Conservation (phyloP, 305 asterid species). For the Rubia balearica region DNA sequence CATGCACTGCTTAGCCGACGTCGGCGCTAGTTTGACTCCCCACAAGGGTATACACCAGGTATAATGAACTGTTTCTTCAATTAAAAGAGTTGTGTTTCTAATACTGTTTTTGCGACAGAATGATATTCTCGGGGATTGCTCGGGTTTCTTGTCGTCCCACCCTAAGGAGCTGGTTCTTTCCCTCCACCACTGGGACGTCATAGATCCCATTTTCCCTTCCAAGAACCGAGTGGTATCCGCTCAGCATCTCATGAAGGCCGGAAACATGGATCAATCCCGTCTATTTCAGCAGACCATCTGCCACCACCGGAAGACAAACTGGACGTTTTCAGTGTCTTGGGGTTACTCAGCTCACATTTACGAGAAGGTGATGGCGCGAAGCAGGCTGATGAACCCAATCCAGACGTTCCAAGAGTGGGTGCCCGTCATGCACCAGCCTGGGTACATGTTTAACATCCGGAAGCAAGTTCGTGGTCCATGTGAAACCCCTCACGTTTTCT, state of each 20-base stretch:
- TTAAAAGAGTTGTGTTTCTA: not conserved
- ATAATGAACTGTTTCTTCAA: too few species aligned
- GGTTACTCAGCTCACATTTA: not conserved
- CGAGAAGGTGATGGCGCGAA: not conserved
- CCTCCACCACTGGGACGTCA: not conserved
- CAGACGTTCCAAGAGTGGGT: not conserved
- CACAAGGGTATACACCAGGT: not conserved
- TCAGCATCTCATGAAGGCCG: slow-evolving; percentile 2
- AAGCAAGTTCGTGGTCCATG: not conserved
- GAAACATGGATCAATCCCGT: not conserved
- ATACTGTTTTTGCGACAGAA: not conserved
- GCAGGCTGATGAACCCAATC: not conserved
- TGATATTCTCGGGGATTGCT: not conserved
- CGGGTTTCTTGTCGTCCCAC: not conserved
- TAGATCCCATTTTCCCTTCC: not conserved
- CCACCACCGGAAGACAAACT: slow-evolving; percentile 3
- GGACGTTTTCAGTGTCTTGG: not conserved
- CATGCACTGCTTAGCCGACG: slow-evolving; percentile 2
- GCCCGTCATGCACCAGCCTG: not conserved
- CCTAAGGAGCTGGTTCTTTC: not conserved
- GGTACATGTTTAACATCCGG: not conserved
- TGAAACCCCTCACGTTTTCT: not conserved
- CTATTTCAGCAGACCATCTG: slow-evolving; percentile 1
- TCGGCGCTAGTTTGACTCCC: not conserved
- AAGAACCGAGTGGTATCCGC: not conserved